These are phyloP conservation scores for Pseudohalonectria lignicola DNA, from an alignment of 2,329 filamentous ascomycete genomes.

Conservation along the genomic window DNA sequence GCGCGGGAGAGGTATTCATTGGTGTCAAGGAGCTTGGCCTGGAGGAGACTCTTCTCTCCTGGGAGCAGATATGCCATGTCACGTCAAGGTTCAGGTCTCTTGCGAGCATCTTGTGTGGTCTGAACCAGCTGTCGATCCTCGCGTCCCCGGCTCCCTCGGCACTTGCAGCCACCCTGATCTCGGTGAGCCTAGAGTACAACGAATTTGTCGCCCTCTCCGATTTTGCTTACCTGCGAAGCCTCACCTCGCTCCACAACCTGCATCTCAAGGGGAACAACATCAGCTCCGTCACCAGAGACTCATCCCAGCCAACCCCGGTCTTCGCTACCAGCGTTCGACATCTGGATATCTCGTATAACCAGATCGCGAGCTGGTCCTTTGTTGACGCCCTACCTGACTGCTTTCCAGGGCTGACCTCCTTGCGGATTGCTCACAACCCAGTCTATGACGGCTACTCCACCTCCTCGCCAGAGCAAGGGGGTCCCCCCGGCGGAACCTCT, in stretches of 20 bases:
- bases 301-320: slow-evolving; percentile 23
- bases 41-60: slow-evolving; percentile 55
- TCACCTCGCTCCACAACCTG: slow-evolving; percentile 43
- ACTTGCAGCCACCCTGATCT: slow-evolving; percentile 42
- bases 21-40: slow-evolving; percentile 50
- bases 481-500: too few relatives aligned
- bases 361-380: slow-evolving; percentile 59
- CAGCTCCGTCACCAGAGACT: slow-evolving; percentile 21
- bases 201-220: slow-evolving; percentile 49
- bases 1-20: slow-evolving; percentile 29
- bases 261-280: slow-evolving; percentile 74
- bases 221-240: slow-evolving; percentile 37
- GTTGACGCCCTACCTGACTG: slow-evolving; percentile 54
- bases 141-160: slow-evolving; percentile 25
- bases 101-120: slow-evolving; percentile 37
- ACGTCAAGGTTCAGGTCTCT: slow-evolving; percentile 42
- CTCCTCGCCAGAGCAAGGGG: too few relatives aligned
- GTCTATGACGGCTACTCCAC: slow-evolving; percentile 45
- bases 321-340: slow-evolving; percentile 48
- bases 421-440: slow-evolving; percentile 80
- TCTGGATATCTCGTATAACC: slow-evolving; percentile 65
- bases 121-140: slow-evolving; percentile 47
- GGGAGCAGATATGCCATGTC: slow-evolving; percentile 50
- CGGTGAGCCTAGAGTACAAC: slow-evolving; percentile 64
- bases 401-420: slow-evolving; percentile 63